A percentile compares a stretch with the other conserved stretches of the same genome.
Conservation (phyloP, 1,139 yeast species). For the Pichia sp. region DNA sequence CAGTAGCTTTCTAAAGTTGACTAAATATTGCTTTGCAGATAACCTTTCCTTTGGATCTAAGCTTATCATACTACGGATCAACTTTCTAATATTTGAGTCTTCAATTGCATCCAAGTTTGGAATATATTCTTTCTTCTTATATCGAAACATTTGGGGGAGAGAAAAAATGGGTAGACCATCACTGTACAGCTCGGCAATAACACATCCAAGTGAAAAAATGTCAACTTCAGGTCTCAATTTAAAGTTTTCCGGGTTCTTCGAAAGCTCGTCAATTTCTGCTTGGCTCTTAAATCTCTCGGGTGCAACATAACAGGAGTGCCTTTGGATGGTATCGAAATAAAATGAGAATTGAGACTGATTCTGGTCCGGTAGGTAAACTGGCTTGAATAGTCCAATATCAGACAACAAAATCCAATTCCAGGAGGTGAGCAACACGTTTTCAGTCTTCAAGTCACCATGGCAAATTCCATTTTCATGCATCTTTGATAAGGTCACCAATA, state of each 20-base stretch:
- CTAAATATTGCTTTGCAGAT: slow-evolving; percentile 51
- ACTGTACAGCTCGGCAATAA: slow-evolving; percentile 78
- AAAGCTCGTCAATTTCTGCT: slow-evolving; percentile 26
- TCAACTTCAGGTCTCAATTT: slow-evolving; percentile 71
- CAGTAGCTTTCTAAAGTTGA: slow-evolving; percentile 43
- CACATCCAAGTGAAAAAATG: slow-evolving; percentile 86
- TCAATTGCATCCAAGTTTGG: slow-evolving; percentile 59
- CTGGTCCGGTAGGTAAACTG: slow-evolving; percentile 82
- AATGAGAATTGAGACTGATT: slow-evolving; percentile 93
- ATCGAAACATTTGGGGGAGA: slow-evolving; percentile 80
- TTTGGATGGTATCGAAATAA: slow-evolving; percentile 83
- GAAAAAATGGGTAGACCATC: slow-evolving; percentile 89
- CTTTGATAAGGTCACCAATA: slow-evolving; percentile 55
- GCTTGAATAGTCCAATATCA: slow-evolving; percentile 85
- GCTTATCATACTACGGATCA: slow-evolving; percentile 60
- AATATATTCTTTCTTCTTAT: slow-evolving; percentile 60
- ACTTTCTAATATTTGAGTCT: slow-evolving; percentile 45
- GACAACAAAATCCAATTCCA: slow-evolving; percentile 84
- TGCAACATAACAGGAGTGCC: slow-evolving; percentile 86
- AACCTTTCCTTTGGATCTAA: slow-evolving; percentile 59
- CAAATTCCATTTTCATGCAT: slow-evolving; percentile 59
- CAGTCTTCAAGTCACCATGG: slow-evolving; percentile 92
- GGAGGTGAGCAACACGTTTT: slow-evolving; percentile 79
- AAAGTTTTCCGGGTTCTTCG: slow-evolving; percentile 34
- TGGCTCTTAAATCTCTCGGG: slow-evolving; percentile 76